Evolutionary conservation across 2,329 filamentous ascomycete genomes (phyloP), one percentile per base, ranked within the genome.

Genomic region (Calonectria hongkongensis): DNA sequence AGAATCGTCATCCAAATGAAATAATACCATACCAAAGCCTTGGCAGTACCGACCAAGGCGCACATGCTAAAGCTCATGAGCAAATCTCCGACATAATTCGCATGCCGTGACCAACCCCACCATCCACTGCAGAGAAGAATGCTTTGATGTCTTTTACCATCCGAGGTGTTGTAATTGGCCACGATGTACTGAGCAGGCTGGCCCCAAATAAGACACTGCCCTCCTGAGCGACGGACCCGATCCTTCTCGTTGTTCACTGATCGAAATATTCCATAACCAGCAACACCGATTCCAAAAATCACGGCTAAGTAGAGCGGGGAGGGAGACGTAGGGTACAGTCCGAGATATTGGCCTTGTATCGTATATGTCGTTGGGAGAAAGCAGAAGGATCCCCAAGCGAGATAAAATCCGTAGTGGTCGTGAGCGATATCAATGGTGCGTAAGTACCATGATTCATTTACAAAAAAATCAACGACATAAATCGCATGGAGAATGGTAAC

Each of bases 381-480:
- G 18, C 83, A 86, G 30, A 85, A 82, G 27, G 83, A 86, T 6
- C 87, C 87, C 86, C 86, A 88, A 30, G 82, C 82, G 3, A 86
- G 76, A 73, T 86, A 86, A 73, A 87, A 87, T 2, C 86, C 86
- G 41, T 84, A 87, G 58, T 87, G 85, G 45, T 87, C 86, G 62
- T 86, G 84, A 4, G 81, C 80, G 45, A 86, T 86, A 66, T 87
- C 86, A 12, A 87, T 86, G 2, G 86, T 87, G 25, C 83, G 82
- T n/a, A 87, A 79, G 71, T 88, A 88, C 87, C 87, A 88, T 15
- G 84, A 82, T 74, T 88, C 87, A 9, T 88, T 88, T 60, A 85
- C 78, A 63, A 88, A 89, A 69, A 88, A 88, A 58, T 89, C 87
- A 0, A 88, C 73, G 9, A 87, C 84, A 64, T 88, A 88, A 9